A percentile compares a stretch with the other conserved stretches of the same genome.
Evolutionary conservation across 2,329 filamentous ascomycete genomes (phyloP).

Genomic region (Sarocladium kiliense): DNA sequence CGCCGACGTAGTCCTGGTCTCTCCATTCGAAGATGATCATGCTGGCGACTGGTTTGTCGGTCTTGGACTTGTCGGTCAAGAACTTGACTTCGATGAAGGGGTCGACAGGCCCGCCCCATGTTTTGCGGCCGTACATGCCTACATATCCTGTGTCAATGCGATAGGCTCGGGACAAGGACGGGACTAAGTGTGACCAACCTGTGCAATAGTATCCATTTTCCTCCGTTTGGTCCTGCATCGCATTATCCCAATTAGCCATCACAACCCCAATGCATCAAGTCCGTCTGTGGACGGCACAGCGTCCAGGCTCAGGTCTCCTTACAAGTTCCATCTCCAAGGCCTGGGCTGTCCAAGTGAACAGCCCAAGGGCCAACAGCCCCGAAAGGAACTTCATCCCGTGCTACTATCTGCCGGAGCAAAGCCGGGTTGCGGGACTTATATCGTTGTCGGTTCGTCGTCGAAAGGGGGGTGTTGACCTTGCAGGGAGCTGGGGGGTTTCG

Average conservation of each 20-base stretch:
- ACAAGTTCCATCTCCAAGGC: conserved; percentile 57
- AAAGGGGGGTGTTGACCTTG: background rate
- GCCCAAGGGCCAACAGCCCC: conserved; percentile 44
- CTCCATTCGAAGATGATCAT: conserved; percentile 92
- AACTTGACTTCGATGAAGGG: conserved; percentile 88
- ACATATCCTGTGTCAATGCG: conserved; percentile 21
- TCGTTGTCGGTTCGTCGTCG: background rate
- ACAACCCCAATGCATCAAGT: background rate
- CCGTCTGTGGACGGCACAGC: background rate
- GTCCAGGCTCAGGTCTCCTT: conserved; percentile 17
- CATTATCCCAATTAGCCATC: background rate
- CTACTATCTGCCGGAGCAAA: background rate
- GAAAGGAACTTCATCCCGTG: conserved; percentile 50
- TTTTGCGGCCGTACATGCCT: conserved; percentile 89
- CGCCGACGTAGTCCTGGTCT: conserved; percentile 74
- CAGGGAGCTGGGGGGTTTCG: background rate
- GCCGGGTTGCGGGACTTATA: background rate
- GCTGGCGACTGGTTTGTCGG: conserved; percentile 70
- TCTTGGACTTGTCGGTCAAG: conserved; percentile 44
- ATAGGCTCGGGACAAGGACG: conserved; percentile 11
- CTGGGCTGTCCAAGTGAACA: conserved; percentile 48
- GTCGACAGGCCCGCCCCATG: conserved; percentile 83
- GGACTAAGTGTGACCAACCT: conserved; percentile 32
- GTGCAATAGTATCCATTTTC: conserved; percentile 77
- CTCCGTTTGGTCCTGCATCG: conserved; percentile 65